Percentiles rank a stretch among this genome's conserved stretches.
Evolutionary conservation across 768 basidiomycete genomes (phyloP).

Genomic region (Podaxis sp.): DNA sequence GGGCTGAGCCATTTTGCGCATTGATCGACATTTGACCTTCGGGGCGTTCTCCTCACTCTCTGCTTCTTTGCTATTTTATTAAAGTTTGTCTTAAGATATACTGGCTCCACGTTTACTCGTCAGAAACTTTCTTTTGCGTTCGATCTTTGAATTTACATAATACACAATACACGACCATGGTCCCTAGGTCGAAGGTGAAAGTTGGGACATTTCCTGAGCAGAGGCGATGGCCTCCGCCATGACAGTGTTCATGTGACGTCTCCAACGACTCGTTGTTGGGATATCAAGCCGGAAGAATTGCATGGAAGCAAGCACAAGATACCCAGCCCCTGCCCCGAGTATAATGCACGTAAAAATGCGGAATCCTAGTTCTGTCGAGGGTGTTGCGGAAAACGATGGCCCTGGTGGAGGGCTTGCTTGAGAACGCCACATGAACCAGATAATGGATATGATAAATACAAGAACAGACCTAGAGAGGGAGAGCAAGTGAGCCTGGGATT

Average conservation of each 20-base stretch:
- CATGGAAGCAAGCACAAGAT: neutral
- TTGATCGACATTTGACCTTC: no score
- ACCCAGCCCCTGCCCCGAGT: neutral
- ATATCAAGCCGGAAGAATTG: neutral
- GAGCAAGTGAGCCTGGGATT: neutral
- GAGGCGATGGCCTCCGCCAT: neutral
- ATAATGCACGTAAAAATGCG: neutral
- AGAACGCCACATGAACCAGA: neutral
- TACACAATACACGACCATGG: no score
- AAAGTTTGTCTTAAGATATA: no score
- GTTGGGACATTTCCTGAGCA: neutral
- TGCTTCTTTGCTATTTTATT: no score
- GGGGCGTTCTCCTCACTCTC: no score
- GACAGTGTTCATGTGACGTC: neutral
- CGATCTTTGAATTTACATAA: no score
- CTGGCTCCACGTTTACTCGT: no score
- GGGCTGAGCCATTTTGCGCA: no score
- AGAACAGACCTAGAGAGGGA: neutral
- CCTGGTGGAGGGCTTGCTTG: neutral
- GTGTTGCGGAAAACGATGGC: neutral
- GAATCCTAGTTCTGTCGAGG: neutral
- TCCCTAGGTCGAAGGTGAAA: no score
- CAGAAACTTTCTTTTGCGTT: no score
- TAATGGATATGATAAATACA: neutral
- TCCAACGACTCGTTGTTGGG: slow-evolving; percentile 17